Evolutionary conservation across 352 stramenopile species (phyloP), one percentile per base, ranked within the genome.

Genomic region (Globisporangium irregulare): DNA sequence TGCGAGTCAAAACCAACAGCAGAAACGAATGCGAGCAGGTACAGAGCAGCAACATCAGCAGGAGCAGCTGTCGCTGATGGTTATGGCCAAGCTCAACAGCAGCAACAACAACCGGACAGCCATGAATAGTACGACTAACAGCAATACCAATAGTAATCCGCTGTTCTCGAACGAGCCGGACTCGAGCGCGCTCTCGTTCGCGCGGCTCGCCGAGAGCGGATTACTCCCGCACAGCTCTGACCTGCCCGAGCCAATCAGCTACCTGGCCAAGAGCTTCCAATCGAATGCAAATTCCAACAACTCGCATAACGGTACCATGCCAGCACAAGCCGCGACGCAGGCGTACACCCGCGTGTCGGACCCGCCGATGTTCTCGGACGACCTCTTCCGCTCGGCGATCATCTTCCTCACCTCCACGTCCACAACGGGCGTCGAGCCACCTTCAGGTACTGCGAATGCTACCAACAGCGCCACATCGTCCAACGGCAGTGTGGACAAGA

Each of bases 341-440:
- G 5, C 58, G 12, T 7, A 22, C 6, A 5, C 36, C 22, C 58
- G 64, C 12, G 2, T 64, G 46, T 3, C 38, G 1, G 66, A 71
- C 27, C 48, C 66, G 20, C 57, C 66, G 3, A 64, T 82, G 68
- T 88, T 87, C 62, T 89, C 82, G 20, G 82, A 91, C 64, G 79
- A 91, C 66, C 70, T 84, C 38, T 75, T 91, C 53, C 80, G 77
- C 59, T 91, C 82, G 36, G 76, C 82, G 29, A 58, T 89, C 20
- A 87, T 87, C 70, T 91, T 89, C 41, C 69, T 91, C 9, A 73
- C 85, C 27, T 89, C 82, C 0, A 76, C 79, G 36, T 89, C 82
- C 20, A 80, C 72, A 32, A 88, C 79, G 0, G 82, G 80, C 25
- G 38, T 74, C 12, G 77, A 87, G 27, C 27, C 27, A 22, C 7